phyloP scores from a whole-genome alignment of 768 basidiomycete genomes.

The Naganishia onofrii region DNA sequence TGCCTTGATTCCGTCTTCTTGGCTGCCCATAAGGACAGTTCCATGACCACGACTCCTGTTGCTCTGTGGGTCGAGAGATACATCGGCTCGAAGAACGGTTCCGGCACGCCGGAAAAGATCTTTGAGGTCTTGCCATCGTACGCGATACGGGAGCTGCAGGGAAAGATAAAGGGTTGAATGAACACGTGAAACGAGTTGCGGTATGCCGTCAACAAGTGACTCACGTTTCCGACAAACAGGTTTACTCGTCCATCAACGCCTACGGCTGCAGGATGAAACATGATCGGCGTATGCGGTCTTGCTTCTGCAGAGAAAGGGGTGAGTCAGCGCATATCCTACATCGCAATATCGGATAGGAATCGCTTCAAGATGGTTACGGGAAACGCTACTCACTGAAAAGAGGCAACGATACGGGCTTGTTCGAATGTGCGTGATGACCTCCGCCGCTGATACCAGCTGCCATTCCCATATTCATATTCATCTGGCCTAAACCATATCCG shows the following conservation, averaged over 20 bases:
- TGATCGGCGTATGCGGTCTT: slow-evolving; percentile 29
- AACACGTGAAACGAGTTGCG: not conserved
- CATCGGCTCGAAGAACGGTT: slow-evolving; percentile 75
- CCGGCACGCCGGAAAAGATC: slow-evolving; percentile 95
- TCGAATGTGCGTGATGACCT: slow-evolving; percentile 11
- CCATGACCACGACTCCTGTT: slow-evolving; percentile 90
- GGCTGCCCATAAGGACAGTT: slow-evolving; percentile 88
- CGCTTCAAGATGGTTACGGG: no score
- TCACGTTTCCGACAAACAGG: slow-evolving; percentile 91
- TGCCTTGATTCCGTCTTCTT: slow-evolving; percentile 88
- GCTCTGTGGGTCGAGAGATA: slow-evolving; percentile 70
- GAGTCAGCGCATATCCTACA: not conserved
- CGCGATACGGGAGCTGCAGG: slow-evolving; percentile 82
- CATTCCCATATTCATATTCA: not conserved
- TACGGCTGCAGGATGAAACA: slow-evolving; percentile 42
- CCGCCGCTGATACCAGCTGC: not conserved
- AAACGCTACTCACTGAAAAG: slow-evolving; percentile 1
- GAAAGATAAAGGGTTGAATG: slow-evolving; percentile 9
- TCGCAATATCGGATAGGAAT: not conserved
- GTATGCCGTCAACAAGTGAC: slow-evolving; percentile 43
- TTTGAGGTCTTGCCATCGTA: slow-evolving; percentile 98
- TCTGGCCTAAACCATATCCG: not conserved
- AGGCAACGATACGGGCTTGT: slow-evolving; percentile 11
- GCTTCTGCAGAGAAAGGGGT: not conserved
- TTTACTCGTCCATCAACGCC: slow-evolving; percentile 80